These are phyloP conservation scores for Dactylellina leptospora DNA, from an alignment of 2,329 filamentous ascomycete species.

Conservation along the genomic window DNA sequence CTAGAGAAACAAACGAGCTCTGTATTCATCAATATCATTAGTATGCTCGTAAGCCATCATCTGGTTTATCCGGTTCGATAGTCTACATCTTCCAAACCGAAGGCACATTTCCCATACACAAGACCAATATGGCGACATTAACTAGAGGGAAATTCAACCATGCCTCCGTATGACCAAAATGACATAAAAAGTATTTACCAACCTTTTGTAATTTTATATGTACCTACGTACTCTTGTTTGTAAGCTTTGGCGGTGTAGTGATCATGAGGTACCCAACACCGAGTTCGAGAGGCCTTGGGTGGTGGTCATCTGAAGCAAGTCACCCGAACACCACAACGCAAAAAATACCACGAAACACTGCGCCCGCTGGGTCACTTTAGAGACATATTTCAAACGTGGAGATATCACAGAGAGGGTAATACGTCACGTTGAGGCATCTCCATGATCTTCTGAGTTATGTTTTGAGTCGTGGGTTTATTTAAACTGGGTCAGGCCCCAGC, in stretches of 20 bases:
- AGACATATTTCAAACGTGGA: slow-evolving; percentile 31
- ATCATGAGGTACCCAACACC: slow-evolving; percentile 32
- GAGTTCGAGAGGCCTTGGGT: not conserved
- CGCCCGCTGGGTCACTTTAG: slow-evolving; percentile 4
- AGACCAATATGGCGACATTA: no score
- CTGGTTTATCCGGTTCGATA: no score
- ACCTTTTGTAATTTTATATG: no score
- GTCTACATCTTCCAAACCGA: no score
- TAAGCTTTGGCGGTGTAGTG: not conserved
- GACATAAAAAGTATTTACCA: no score
- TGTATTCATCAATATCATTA: no score
- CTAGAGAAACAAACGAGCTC: no score
- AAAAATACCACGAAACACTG: slow-evolving; percentile 38
- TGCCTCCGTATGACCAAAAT: no score
- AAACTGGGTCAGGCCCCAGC: slow-evolving; percentile 44
- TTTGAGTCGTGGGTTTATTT: slow-evolving; percentile 34
- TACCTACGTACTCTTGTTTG: no score
- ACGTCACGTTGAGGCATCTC: slow-evolving; percentile 35
- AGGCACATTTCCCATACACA: no score
- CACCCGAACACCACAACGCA: slow-evolving; percentile 51
- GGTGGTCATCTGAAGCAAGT: slow-evolving; percentile 45
- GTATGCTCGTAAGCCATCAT: no score
- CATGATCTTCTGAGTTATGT: slow-evolving; percentile 26
- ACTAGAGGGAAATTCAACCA: no score
- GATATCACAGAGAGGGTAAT: slow-evolving; percentile 42